Percentiles rank a stretch among this genome's conserved stretches.
These are phyloP conservation scores for Angophora floribunda DNA, from an alignment of 345 rosid genomes.

Conservation along the genomic window DNA sequence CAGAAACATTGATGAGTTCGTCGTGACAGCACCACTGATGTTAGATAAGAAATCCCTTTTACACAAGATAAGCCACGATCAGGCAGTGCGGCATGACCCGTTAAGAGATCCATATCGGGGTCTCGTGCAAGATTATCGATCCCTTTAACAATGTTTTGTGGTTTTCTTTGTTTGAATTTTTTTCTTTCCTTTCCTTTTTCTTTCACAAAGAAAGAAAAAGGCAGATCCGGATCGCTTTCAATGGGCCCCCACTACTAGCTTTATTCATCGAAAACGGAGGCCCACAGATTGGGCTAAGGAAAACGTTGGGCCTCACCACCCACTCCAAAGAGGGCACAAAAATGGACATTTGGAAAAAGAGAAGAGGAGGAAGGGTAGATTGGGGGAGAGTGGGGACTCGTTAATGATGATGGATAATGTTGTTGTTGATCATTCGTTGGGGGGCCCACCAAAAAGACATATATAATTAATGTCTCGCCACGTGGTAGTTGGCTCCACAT, in stretches of 20 bases:
- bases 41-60: not conserved
- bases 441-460: not conserved
- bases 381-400: not conserved
- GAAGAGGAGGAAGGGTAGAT: not conserved
- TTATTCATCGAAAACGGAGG: not conserved
- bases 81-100: fast-evolving
- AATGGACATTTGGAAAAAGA: not conserved
- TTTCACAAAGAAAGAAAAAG: not conserved
- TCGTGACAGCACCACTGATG: fast-evolving
- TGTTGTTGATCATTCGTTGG: not conserved
- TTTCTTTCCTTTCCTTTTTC: not conserved
- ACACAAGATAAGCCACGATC: fast-evolving
- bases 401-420: not conserved
- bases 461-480: not conserved
- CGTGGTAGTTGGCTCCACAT: not conserved
- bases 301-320: not conserved
- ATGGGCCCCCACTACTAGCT: not conserved
- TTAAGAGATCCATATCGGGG: not conserved
- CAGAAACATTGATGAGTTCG: not conserved
- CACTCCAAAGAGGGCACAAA: not conserved
- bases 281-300: not conserved
- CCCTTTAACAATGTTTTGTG: not conserved
- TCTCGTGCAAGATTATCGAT: not conserved
- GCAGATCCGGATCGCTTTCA: not conserved
- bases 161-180: not conserved